Percentiles rank a stretch among this genome's conserved stretches.
phyloP scores from a whole-genome alignment of 2,329 filamentous ascomycete species.

The Aspergillus tamarii region DNA sequence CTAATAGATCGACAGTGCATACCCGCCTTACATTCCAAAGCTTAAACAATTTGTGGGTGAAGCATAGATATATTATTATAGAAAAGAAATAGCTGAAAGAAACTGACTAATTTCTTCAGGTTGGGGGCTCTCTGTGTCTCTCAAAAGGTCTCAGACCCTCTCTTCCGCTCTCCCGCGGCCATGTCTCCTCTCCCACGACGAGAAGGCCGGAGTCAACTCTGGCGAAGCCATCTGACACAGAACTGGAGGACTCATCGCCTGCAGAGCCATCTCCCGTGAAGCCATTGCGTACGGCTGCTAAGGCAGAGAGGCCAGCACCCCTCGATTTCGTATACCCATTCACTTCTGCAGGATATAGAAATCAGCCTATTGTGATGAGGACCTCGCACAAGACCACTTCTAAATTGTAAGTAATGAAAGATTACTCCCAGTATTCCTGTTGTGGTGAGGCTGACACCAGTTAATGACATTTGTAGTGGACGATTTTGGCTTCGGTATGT shows the following conservation, averaged over 20 bases:
- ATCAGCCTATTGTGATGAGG: neutral
- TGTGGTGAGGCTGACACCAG: neutral
- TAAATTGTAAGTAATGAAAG: neutral
- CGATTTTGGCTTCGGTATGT: conserved; percentile 22
- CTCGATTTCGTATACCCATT: neutral
- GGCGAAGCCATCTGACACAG: neutral
- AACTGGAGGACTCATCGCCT: neutral
- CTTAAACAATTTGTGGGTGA: conserved; percentile 15
- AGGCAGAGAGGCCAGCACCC: neutral
- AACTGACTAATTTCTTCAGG: conserved; percentile 6
- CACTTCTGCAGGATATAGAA: neutral
- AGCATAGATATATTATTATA: neutral
- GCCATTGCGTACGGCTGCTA: neutral
- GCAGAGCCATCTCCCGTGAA: no score
- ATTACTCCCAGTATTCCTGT: neutral
- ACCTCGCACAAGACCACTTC: neutral
- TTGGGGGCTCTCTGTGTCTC: conserved; percentile 2
- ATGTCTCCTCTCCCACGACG: neutral
- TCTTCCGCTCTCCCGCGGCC: neutral
- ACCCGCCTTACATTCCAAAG: conserved; percentile 11
- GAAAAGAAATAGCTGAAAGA: neutral
- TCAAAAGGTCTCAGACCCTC: conserved; percentile 8
- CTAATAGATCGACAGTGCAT: conserved; percentile 12
- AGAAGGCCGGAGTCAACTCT: conserved; percentile 11
- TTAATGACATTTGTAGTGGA: conserved; percentile 21